These are phyloP conservation scores for Trichophyton simii DNA, from an alignment of 2,329 filamentous ascomycete species.

Conservation along the genomic window DNA sequence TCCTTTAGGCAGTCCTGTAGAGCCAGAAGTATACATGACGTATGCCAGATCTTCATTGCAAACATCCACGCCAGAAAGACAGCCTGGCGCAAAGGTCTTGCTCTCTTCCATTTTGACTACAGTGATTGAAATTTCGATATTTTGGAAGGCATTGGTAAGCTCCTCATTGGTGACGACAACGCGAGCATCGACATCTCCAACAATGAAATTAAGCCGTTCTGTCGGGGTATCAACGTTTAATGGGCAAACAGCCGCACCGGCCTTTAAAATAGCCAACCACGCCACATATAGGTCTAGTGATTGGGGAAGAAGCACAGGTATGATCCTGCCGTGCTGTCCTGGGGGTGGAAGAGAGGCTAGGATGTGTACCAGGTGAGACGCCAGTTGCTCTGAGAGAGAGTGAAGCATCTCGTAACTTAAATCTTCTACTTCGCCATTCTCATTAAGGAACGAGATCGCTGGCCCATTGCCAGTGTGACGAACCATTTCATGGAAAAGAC, in stretches of 20 bases:
- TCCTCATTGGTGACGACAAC: constrained; percentile 51
- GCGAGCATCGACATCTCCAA: constrained; percentile 59
- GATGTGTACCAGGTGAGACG: constrained; percentile 35
- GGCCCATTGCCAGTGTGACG: constrained; percentile 23
- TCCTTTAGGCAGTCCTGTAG: constrained; percentile 79
- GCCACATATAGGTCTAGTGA: constrained; percentile 65
- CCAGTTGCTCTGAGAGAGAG: constrained; percentile 43
- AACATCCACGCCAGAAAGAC: constrained; percentile 4
- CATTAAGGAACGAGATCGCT: constrained; percentile 53
- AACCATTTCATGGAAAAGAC: constrained; percentile 53
- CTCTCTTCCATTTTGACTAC: not conserved
- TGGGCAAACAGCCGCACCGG: constrained; percentile 75
- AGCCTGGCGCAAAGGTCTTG: not conserved
- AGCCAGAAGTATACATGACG: constrained; percentile 87
- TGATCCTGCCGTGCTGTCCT: constrained; percentile 30
- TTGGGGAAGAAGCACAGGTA: constrained; percentile 69
- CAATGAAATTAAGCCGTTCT: constrained; percentile 67
- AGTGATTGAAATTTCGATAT: constrained; percentile 10
- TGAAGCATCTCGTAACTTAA: constrained; percentile 56
- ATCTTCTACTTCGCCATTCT: constrained; percentile 33
- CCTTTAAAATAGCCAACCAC: constrained; percentile 64
- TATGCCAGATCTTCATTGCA: constrained; percentile 49
- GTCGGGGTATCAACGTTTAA: constrained; percentile 63
- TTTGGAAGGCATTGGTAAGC: constrained; percentile 16
- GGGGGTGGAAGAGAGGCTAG: constrained; percentile 15